These are phyloP conservation scores for Kodamaea leandrae DNA, from an alignment of 805 yeast genomes.

Conservation along the genomic window DNA sequence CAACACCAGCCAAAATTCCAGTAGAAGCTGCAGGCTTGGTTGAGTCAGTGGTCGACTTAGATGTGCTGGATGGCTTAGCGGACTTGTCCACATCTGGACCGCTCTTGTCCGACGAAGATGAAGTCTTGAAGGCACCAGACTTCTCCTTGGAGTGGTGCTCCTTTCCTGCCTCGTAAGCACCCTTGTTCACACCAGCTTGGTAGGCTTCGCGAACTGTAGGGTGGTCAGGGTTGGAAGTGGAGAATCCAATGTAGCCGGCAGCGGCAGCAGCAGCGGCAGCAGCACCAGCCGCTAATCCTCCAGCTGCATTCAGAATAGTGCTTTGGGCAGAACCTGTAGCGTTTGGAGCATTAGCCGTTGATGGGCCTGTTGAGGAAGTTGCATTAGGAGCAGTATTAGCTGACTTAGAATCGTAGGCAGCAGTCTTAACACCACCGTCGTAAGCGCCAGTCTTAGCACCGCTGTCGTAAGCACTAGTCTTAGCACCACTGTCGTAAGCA, in stretches of 20 bases:
- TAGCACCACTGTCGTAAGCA: slow-evolving; percentile 1
- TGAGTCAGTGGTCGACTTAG: neutral
- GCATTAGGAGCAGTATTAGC: neutral
- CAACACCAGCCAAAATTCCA: slow-evolving; percentile 5
- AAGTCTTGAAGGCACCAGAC: neutral
- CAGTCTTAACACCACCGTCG: slow-evolving; percentile 5
- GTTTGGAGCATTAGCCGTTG: neutral
- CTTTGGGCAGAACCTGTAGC: neutral
- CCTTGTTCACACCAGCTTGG: slow-evolving; percentile 16
- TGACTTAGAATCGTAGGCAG: neutral
- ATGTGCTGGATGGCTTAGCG: neutral
- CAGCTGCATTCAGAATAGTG: neutral
- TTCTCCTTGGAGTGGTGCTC: slow-evolving; percentile 7
- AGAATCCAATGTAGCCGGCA: slow-evolving; percentile 2
- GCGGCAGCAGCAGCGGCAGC: slow-evolving; percentile 9
- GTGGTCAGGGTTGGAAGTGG: slow-evolving; percentile 1
- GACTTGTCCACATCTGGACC: neutral
- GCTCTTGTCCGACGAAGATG: neutral
- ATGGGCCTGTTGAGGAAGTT: neutral
- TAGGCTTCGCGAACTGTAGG: slow-evolving; percentile 10
- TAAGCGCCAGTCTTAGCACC: slow-evolving; percentile 5
- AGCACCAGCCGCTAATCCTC: slow-evolving; percentile 7
- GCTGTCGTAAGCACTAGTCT: neutral
- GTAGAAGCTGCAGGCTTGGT: neutral
- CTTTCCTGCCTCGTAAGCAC: slow-evolving; percentile 19